Evolutionary conservation across 768 basidiomycete genomes (phyloP).

Genomic region (Pleurotus salmoneostramineus): DNA sequence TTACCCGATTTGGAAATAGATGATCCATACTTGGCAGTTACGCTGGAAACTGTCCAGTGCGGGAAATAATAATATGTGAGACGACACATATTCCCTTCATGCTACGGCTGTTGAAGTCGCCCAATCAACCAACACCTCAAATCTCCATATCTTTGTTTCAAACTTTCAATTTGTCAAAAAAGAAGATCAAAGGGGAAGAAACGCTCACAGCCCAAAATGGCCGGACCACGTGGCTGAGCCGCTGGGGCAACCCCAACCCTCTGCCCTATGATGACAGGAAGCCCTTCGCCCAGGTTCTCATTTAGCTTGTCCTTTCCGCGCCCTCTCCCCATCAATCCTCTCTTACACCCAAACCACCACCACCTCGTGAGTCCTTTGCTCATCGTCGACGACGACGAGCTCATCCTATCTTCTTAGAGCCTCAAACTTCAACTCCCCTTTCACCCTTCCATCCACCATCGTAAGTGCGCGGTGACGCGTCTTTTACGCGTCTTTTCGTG

Average conservation of each 20-base stretch:
- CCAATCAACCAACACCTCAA: too few species aligned
- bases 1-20: neutral
- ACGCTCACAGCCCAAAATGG: neutral
- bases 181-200: neutral
- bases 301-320: conserved; percentile 55
- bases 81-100: too few species aligned
- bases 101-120: too few species aligned
- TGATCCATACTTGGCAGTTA: neutral
- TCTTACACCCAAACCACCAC: conserved; percentile 37
- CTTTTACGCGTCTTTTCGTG: conserved; percentile 19
- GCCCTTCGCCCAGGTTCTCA: conserved; percentile 71
- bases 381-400: conserved; percentile 26
- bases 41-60: too few species aligned
- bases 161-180: neutral
- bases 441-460: conserved; percentile 22
- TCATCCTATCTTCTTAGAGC: conserved; percentile 21
- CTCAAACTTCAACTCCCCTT: conserved; percentile 16
- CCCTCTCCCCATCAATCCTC: conserved; percentile 43
- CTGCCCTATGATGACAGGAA: conserved; percentile 42
- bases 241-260: conserved; percentile 29
- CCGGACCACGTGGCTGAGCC: conserved; percentile 4
- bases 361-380: conserved; percentile 37
- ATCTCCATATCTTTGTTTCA: neutral
- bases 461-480: conserved; percentile 30
- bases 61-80: too few species aligned